phyloP scores from a whole-genome alignment of 768 basidiomycete species.

The Agaricus subrufescens region DNA sequence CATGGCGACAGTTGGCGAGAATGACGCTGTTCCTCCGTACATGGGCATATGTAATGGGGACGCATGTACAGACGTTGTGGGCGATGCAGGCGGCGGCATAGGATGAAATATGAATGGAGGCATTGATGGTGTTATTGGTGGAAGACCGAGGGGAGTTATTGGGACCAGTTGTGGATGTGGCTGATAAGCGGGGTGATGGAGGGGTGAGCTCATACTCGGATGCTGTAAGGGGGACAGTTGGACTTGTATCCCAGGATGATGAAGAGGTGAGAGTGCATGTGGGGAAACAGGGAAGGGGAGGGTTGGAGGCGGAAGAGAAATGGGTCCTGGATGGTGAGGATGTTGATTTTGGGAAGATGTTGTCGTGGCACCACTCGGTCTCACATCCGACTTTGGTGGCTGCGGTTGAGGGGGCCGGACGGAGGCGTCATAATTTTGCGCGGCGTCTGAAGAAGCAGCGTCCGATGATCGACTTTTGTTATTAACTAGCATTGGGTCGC shows the following conservation, averaged over 20 bases:
- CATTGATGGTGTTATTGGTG: conserved; percentile 96
- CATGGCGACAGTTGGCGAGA: conserved; percentile 72
- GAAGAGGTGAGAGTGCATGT: conserved; percentile 19
- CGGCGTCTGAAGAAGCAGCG: neutral
- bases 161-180: conserved; percentile 20
- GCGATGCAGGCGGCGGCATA: conserved; percentile 17
- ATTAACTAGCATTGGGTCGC: neutral
- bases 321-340: conserved; percentile 63
- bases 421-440: neutral
- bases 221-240: conserved; percentile 36
- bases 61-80: conserved; percentile 2
- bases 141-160: conserved; percentile 77
- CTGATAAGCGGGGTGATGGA: conserved; percentile 15
- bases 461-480: neutral
- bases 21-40: conserved; percentile 26
- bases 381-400: conserved; percentile 2
- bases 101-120: conserved; percentile 86
- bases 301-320: conserved; percentile 60
- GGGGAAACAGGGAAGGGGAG: conserved; percentile 21
- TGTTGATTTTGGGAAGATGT: conserved; percentile 13
- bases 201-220: conserved; percentile 27
- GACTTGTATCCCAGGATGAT: conserved; percentile 22
- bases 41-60: conserved; percentile 9
- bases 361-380: conserved; percentile 1
- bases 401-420: conserved; percentile 1